Conservation (phyloP, 2,329 filamentous ascomycete species). For the Diaporthe velutina region DNA sequence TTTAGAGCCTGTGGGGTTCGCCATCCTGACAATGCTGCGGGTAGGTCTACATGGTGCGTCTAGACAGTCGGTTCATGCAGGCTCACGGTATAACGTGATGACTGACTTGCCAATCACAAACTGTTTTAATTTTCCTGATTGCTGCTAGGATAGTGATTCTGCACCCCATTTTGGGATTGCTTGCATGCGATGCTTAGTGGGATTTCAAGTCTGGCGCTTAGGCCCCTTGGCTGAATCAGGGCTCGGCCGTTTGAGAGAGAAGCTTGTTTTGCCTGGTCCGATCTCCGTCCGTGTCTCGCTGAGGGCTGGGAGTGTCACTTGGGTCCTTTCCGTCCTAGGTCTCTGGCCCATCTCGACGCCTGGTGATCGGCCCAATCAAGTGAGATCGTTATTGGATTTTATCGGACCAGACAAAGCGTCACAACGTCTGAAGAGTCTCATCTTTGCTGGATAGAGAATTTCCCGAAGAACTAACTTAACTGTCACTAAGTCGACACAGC, state of each 20-base stretch:
- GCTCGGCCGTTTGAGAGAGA: constrained; percentile 25
- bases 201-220: constrained; percentile 21
- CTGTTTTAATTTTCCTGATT: not conserved
- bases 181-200: not conserved
- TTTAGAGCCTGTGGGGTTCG: not conserved
- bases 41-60: not conserved
- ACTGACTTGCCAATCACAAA: not conserved
- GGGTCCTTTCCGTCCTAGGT: not conserved
- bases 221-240: constrained; percentile 27
- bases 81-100: not conserved
- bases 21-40: not conserved
- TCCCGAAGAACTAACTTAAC: constrained; percentile 11
- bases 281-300: constrained; percentile 23
- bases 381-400: not conserved
- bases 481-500: not conserved
- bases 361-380: constrained; percentile 21
- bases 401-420: constrained; percentile 20
- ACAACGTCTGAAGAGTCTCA: constrained; percentile 9
- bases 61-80: not conserved
- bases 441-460: constrained; percentile 7
- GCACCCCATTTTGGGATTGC: not conserved
- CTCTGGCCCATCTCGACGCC: not conserved
- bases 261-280: constrained; percentile 31
- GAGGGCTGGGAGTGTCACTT: constrained; percentile 9
- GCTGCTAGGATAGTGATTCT: not conserved